Evolutionary conservation across 805 yeast genomes (phyloP).

Genomic region (Lipomyces oligophaga): DNA sequence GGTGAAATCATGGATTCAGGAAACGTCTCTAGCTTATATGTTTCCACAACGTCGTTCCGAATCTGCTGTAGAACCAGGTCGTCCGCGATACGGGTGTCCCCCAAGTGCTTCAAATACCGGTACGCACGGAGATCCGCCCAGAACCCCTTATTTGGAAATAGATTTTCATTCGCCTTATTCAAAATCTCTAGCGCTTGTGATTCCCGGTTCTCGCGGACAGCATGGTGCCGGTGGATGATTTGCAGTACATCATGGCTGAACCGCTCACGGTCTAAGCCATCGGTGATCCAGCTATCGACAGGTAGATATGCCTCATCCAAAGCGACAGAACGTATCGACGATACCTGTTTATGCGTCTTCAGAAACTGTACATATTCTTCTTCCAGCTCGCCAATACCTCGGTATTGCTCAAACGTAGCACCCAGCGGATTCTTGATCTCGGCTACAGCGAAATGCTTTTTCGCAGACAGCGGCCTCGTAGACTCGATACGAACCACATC

Average conservation of each 20-base stretch:
- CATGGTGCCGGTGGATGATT: conserved; percentile 14
- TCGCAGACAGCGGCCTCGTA: conserved; percentile 76
- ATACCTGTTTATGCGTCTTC: background rate
- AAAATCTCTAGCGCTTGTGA: background rate
- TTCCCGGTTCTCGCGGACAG: conserved; percentile 3
- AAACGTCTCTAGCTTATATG: background rate
- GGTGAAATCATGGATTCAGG: background rate
- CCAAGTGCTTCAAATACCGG: background rate
- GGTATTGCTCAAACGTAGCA: conserved; percentile 13
- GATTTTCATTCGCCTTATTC: background rate
- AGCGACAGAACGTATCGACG: conserved; percentile 1
- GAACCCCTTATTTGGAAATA: conserved; percentile 1
- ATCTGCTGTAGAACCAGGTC: background rate
- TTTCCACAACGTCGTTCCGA: conserved; percentile 5
- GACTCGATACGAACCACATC: conserved; percentile 88
- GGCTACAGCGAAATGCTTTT: conserved; percentile 85
- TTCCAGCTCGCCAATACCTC: conserved; percentile 6
- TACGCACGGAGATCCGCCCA: conserved; percentile 6
- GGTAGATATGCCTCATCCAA: conserved; percentile 8
- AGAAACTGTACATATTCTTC: conserved; percentile 5
- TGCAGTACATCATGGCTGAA: conserved; percentile 11
- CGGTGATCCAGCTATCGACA: background rate
- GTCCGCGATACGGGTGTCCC: conserved; percentile 1
- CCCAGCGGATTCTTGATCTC: conserved; percentile 66
- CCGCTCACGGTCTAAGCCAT: background rate